These are phyloP conservation scores for Phaseolus coccineus DNA, from an alignment of 331 rosid genomes.

Conservation along the genomic window DNA sequence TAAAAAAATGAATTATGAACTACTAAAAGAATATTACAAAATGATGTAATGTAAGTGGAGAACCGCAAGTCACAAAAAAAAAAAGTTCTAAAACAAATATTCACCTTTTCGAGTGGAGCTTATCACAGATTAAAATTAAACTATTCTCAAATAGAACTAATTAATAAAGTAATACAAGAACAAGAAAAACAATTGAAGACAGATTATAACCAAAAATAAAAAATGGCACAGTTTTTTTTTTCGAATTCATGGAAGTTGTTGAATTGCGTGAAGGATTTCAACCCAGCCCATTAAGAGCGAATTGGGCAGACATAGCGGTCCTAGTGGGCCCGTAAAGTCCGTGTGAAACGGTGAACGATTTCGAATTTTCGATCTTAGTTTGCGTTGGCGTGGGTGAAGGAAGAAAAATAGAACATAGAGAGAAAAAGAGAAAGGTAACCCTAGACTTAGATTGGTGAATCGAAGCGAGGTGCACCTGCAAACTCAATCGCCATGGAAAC, in stretches of 20 bases:
- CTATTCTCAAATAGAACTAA: no score
- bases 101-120: neutral
- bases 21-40: neutral
- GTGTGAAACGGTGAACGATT: slow-evolving; percentile 3
- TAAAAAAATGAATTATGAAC: neutral
- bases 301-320: neutral
- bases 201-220: neutral
- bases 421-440: slow-evolving; percentile 38
- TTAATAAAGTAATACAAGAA: neutral
- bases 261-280: no score
- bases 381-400: neutral
- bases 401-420: neutral
- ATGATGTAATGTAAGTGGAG: neutral
- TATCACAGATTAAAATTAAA: no score
- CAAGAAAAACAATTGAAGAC: neutral
- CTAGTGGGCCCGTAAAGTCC: slow-evolving; percentile 37
- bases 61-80: no score
- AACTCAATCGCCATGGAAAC: slow-evolving; percentile 57
- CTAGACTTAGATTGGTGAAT: slow-evolving; percentile 30
- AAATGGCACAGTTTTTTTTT: neutral
- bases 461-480: slow-evolving; percentile 30
- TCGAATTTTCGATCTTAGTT: neutral
- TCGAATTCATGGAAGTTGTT: neutral
- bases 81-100: no score
- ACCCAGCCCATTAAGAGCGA: slow-evolving; percentile 10